Evolutionary conservation across 768 basidiomycete species (phyloP).

Genomic region (Phaeotremella skinneri): DNA sequence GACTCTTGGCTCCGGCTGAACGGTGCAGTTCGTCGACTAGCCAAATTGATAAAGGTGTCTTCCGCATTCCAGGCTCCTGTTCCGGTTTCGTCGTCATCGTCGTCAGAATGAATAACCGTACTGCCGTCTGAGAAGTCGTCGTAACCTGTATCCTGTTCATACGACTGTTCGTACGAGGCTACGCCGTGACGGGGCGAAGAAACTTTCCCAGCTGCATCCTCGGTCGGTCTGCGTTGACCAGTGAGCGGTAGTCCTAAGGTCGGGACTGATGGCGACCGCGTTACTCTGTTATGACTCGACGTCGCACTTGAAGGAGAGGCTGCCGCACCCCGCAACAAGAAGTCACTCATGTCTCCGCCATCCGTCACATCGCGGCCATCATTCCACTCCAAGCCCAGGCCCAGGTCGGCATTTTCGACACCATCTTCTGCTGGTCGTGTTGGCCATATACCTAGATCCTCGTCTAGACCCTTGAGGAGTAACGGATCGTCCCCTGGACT

Average conservation of each 20-base stretch:
- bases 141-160: not conserved
- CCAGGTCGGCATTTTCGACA: not conserved
- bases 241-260: conserved; percentile 1
- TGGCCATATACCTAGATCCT: not conserved
- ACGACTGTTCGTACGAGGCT: not conserved
- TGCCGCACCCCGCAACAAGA: not conserved
- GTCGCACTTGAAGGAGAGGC: not conserved
- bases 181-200: not conserved
- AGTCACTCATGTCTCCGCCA: not conserved
- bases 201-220: not conserved
- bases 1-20: not conserved
- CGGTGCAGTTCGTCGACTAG: not conserved
- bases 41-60: not conserved
- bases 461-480: conserved; percentile 10
- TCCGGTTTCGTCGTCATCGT: not conserved
- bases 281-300: not conserved
- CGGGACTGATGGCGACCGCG: conserved; percentile 1
- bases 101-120: conserved; percentile 1
- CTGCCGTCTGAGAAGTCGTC: not conserved
- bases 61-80: not conserved
- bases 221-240: no score
- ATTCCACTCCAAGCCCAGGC: conserved; percentile 5
- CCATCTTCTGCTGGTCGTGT: not conserved
- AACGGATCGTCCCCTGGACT: conserved; percentile 27
- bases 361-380: conserved; percentile 12